Evolutionary conservation across 495 filamentous ascomycete species (phyloP), one percentile per base, ranked within the genome.

Genomic region (Sporormia fimetaria): DNA sequence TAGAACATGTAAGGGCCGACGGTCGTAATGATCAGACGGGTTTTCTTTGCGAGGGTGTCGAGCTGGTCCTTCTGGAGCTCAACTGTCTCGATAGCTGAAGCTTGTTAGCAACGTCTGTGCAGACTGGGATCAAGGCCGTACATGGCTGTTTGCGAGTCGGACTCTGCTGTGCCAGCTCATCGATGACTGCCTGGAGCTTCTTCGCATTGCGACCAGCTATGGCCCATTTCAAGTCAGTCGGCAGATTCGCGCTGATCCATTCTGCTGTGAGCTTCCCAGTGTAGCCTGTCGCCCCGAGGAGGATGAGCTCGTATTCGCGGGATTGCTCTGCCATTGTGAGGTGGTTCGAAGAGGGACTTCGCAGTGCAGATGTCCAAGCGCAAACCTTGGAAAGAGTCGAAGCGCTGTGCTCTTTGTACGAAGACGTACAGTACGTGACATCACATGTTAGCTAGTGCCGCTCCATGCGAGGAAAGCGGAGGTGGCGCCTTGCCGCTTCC

Each of bases 171-270:
- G 75, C 74, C 54, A 83, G 69, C 40, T 80, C 71, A 46, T 74
- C 60, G n/a, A 73, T 71, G 17, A 94, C 61, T 15, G 62, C 54
- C 45, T 80, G 69, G 9, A 96, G 69, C 58, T 92, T 95, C 30
- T 63, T 57, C 17, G 65, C 61, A 6, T 83, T 87, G 20, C 88
- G 80, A 12, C 88, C 88, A 7, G 87, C 84, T 33, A 94, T 65
- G 17, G 87, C 88, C 88, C 88, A 96, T 66, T 75, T 87, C 17
- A 94, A 58, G 57, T 81, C 66, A 6, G 83, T 88, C 1, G 88
- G 85, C 2, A 83, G 70, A 40, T 74, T 61, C 26, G 70, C 70
- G 27, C 79, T 68, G 44, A 94, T 83, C 56, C 90, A 71, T 57
- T 94, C 77, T 28, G 78, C 81, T 24, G 74, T 78, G 20, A 81